These are phyloP conservation scores for Gaeumannomyces tritici DNA, from an alignment of 2,329 filamentous ascomycete genomes.

Conservation along the genomic window DNA sequence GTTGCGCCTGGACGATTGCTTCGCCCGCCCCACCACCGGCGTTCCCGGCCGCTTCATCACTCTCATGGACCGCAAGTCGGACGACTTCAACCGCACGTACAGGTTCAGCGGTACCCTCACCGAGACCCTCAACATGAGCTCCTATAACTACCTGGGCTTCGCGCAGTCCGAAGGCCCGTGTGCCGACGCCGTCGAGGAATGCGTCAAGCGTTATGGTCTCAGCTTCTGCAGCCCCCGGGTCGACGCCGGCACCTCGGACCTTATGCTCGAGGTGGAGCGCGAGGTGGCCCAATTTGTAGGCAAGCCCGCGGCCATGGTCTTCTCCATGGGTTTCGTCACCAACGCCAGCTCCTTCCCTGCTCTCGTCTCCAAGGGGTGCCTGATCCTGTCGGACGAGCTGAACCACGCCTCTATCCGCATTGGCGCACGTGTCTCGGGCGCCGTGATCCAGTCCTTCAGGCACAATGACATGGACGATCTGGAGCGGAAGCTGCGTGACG, in stretches of 20 bases:
- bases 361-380: conserved; percentile 81
- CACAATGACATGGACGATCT: conserved; percentile 92
- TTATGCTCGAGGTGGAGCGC: conserved; percentile 81
- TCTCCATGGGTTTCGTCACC: conserved; percentile 98
- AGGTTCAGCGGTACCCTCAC: conserved; percentile 82
- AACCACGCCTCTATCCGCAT: conserved; percentile 98
- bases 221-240: conserved; percentile 71
- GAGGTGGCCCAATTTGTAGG: conserved; percentile 86
- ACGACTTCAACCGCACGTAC: conserved; percentile 88
- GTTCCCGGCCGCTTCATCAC: conserved; percentile 93
- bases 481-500: conserved; percentile 78
- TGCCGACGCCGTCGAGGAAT: conserved; percentile 83
- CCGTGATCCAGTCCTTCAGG: conserved; percentile 92
- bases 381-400: conserved; percentile 93
- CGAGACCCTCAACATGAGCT: conserved; percentile 96
- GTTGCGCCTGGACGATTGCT: conserved; percentile 92
- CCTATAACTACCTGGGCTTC: conserved; percentile 98
- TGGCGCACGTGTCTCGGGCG: conserved; percentile 85
- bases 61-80: conserved; percentile 78
- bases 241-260: conserved; percentile 78
- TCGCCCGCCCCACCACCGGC: conserved; percentile 82
- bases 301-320: conserved; percentile 91
- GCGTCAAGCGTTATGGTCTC: conserved; percentile 76
- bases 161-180: conserved; percentile 96
- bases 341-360: conserved; percentile 91